Conservation (phyloP, 129 eudicot species). For the Artemisia annua region DNA sequence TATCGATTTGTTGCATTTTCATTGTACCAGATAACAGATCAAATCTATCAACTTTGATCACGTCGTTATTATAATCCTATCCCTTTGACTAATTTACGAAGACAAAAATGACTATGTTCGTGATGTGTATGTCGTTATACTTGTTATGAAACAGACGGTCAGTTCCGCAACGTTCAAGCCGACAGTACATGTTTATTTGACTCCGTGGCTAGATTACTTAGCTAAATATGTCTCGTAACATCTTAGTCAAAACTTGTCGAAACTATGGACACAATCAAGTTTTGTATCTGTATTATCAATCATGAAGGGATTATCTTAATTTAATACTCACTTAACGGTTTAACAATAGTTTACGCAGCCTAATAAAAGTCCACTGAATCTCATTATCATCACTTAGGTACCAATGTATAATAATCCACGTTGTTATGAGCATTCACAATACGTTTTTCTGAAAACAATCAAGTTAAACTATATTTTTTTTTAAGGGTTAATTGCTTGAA, state of each 20-base stretch:
- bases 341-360: too few relatives aligned
- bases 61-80: neutral
- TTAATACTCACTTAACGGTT: too few relatives aligned
- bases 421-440: too few relatives aligned
- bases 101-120: neutral
- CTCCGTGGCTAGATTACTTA: neutral
- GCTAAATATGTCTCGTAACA: neutral
- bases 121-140: neutral
- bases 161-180: constrained; percentile 5
- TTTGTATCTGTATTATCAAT: too few relatives aligned
- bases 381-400: too few relatives aligned
- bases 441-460: too few relatives aligned
- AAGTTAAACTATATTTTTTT: too few relatives aligned
- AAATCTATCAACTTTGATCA: constrained; percentile 5
- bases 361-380: too few relatives aligned
- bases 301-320: too few relatives aligned
- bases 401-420: too few relatives aligned
- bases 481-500: too few relatives aligned
- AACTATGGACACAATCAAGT: neutral
- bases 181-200: constrained; percentile 2
- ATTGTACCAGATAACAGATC: neutral
- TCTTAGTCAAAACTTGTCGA: neutral
- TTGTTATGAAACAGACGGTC: constrained; percentile 23
- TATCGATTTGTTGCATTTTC: neutral
- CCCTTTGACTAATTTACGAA: neutral